Evolutionary conservation across 495 filamentous ascomycete genomes (phyloP).

Genomic region (Margaritispora aquatica): DNA sequence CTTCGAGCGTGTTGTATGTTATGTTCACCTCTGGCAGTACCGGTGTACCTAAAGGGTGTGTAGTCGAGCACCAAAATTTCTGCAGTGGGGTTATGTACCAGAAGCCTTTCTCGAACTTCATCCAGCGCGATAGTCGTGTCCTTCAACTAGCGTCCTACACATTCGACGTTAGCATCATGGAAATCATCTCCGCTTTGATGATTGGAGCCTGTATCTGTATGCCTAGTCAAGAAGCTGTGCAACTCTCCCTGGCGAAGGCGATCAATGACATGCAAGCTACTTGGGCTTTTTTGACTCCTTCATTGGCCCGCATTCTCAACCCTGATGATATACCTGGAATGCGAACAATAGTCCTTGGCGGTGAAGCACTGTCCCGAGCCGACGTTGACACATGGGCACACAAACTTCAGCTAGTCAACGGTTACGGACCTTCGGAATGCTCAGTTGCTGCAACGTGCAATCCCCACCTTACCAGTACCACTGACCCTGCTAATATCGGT

Average conservation of each 20-base stretch:
- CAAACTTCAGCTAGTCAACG: neutral
- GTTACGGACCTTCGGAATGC: constrained; percentile 47
- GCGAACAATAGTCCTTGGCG: constrained; percentile 1
- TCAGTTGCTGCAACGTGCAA: constrained; percentile 4
- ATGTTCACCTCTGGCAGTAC: constrained; percentile 45
- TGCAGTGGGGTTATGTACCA: constrained; percentile 24
- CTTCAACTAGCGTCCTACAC: constrained; percentile 28
- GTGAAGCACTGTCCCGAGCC: constrained; percentile 24
- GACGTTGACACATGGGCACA: constrained; percentile 48
- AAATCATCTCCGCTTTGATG: constrained; percentile 66
- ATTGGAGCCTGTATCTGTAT: constrained; percentile 10
- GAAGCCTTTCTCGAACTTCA: constrained; percentile 37
- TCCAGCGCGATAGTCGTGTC: constrained; percentile 35
- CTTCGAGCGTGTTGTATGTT: constrained; percentile 38
- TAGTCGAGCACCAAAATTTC: constrained; percentile 23
- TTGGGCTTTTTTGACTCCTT: constrained; percentile 35
- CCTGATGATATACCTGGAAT: constrained; percentile 40
- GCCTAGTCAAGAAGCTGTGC: constrained; percentile 34
- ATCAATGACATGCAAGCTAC: constrained; percentile 32
- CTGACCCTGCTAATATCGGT: neutral
- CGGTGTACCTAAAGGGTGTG: constrained; percentile 39
- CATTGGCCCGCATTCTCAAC: constrained; percentile 33
- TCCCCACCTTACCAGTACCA: neutral
- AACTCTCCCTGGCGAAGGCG: constrained; percentile 31
- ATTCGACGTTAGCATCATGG: constrained; percentile 78